These are phyloP conservation scores for Pleurotus tuber-regium DNA, from an alignment of 768 basidiomycete species.

Conservation along the genomic window DNA sequence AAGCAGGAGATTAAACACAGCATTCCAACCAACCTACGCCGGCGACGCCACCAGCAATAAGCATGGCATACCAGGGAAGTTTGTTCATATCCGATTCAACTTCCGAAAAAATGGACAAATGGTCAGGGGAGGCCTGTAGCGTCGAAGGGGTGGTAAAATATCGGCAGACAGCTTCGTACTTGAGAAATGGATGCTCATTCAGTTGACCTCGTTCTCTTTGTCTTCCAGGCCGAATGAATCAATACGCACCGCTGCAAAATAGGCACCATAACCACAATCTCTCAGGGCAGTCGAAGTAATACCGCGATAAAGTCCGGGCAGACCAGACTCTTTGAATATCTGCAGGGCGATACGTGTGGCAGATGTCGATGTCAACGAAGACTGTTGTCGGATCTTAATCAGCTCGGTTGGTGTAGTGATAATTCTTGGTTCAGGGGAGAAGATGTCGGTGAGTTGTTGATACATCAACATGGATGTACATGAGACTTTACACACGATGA, in stretches of 20 bases:
- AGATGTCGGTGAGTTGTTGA: background rate
- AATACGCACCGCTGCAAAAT: conserved; percentile 69
- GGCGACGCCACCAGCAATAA: conserved; percentile 74
- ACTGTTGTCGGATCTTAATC: conserved; percentile 84
- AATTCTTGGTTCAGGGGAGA: conserved; percentile 39
- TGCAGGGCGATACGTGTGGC: conserved; percentile 50
- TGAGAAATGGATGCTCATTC: background rate
- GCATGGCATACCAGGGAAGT: conserved; percentile 52
- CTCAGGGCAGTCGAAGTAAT: conserved; percentile 69
- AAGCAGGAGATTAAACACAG: background rate
- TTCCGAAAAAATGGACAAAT: conserved; percentile 29
- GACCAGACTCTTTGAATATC: conserved; percentile 54
- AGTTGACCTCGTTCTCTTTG: conserved; percentile 8
- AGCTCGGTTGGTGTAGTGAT: conserved; percentile 84
- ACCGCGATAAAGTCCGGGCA: conserved; percentile 76
- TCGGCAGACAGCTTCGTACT: conserved; percentile 68
- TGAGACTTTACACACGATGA: conserved; percentile 59
- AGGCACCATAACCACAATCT: conserved; percentile 82
- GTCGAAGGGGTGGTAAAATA: conserved; percentile 32
- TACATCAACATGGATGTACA: conserved; percentile 4
- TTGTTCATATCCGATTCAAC: conserved; percentile 35
- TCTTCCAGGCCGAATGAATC: background rate
- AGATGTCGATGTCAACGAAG: conserved; percentile 44
- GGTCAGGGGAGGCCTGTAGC: conserved; percentile 15
- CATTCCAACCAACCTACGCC: conserved; percentile 46